phyloP scores from a whole-genome alignment of 2,329 filamentous ascomycete genomes.

The Fusarium newnesense region DNA sequence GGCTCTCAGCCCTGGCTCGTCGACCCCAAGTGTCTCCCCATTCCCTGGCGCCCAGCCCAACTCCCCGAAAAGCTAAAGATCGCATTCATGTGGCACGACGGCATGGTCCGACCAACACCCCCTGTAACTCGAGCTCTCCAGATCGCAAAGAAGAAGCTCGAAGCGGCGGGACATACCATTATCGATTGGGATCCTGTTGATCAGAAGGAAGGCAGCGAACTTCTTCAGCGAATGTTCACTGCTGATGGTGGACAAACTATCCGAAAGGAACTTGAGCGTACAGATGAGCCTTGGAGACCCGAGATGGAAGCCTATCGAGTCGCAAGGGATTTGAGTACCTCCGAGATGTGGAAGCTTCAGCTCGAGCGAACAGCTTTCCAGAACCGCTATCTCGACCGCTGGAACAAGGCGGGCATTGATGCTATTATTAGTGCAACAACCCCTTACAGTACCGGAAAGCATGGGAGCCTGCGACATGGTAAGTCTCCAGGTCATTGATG shows the following conservation, averaged over 20 bases:
- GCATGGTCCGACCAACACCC: slow-evolving; percentile 72
- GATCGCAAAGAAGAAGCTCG: slow-evolving; percentile 55
- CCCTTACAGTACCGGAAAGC: slow-evolving; percentile 56
- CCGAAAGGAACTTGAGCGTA: slow-evolving; percentile 50
- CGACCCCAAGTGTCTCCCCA: slow-evolving; percentile 67
- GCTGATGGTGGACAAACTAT: slow-evolving; percentile 59
- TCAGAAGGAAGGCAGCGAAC: slow-evolving; percentile 50
- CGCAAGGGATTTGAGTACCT: slow-evolving; percentile 53
- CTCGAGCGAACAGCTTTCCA: slow-evolving; percentile 57
- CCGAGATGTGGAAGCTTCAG: slow-evolving; percentile 61
- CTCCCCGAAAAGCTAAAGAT: slow-evolving; percentile 60
- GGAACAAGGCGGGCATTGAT: slow-evolving; percentile 63
- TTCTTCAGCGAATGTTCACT: slow-evolving; percentile 59
- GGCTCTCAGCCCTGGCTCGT: slow-evolving; percentile 64
- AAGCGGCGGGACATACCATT: slow-evolving; percentile 60
- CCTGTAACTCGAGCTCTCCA: slow-evolving; percentile 68
- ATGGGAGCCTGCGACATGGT: slow-evolving; percentile 57
- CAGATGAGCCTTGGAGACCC: slow-evolving; percentile 55
- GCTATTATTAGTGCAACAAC: slow-evolving; percentile 69
- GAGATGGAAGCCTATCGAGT: slow-evolving; percentile 50
- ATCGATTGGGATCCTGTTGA: slow-evolving; percentile 61
- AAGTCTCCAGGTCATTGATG: slow-evolving; percentile 12
- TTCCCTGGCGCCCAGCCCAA: slow-evolving; percentile 61
- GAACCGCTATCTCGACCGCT: slow-evolving; percentile 58
- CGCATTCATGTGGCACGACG: slow-evolving; percentile 73